Conservation (phyloP, 768 basidiomycete species). For the Obba rivulosa region DNA sequence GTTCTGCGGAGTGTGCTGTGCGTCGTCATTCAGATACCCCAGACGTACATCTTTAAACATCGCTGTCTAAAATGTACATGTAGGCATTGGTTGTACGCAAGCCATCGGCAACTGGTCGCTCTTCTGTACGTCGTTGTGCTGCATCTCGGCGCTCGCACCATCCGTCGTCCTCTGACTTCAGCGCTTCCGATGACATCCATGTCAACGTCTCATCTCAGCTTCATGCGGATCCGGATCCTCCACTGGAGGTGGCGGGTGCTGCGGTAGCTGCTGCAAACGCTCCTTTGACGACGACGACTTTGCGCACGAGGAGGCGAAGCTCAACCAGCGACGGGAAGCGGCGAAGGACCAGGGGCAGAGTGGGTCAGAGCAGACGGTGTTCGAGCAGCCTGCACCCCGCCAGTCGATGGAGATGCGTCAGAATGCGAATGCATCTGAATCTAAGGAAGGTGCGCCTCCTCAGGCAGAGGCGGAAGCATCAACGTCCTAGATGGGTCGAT, state of each 20-base stretch:
- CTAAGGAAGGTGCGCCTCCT: no score
- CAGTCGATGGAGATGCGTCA: no score
- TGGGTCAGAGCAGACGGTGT: no score
- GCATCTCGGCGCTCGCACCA: background rate
- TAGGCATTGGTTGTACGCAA: background rate
- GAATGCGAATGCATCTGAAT: no score
- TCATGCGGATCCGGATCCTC: constrained; percentile 2
- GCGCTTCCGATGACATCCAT: background rate
- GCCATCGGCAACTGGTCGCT: background rate
- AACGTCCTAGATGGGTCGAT: no score
- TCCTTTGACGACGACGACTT: constrained; percentile 9
- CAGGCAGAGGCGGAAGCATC: no score
- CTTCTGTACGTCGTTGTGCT: background rate
- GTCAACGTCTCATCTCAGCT: background rate
- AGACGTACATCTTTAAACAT: no score
- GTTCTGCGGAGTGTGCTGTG: no score
- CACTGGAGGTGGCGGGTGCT: constrained; percentile 5
- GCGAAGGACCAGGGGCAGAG: no score
- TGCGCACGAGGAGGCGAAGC: background rate
- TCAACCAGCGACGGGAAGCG: no score
- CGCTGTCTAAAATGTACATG: background rate
- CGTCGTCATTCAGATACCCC: no score
- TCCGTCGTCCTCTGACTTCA: background rate
- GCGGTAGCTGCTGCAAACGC: constrained; percentile 4
- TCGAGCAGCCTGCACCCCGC: no score